Evolutionary conservation across 106 monocot species (phyloP).

Genomic region (Dioscorea alata): DNA sequence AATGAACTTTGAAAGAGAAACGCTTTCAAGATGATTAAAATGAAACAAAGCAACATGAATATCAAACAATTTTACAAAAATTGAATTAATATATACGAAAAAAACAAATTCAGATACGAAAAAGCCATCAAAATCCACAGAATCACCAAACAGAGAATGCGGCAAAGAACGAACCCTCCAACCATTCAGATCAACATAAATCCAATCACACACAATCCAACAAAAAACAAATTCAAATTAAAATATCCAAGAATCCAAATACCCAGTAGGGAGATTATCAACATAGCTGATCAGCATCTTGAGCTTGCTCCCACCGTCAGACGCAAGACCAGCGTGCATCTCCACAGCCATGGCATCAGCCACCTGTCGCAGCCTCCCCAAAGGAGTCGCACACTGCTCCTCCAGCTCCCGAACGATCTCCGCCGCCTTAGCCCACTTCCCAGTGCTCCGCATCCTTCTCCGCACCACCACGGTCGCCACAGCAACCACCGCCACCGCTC

Average conservation of each 20-base stretch:
- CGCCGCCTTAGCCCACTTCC: constrained; percentile 37
- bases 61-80: no score
- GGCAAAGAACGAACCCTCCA: no score
- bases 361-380: constrained; percentile 61
- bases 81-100: no score
- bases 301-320: constrained; percentile 82
- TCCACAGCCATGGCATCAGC: constrained; percentile 95
- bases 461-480: constrained; percentile 56
- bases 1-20: no score
- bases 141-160: no score
- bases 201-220: no score
- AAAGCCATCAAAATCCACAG: no score
- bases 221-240: no score
- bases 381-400: constrained; percentile 61
- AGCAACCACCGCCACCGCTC: constrained; percentile 57
- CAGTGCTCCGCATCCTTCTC: constrained; percentile 39
- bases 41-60: no score
- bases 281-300: constrained; percentile 99
- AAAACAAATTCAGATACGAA: no score
- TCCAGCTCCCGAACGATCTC: constrained; percentile 68
- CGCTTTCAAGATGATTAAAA: no score
- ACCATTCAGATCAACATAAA: no score
- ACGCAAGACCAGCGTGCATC: constrained; percentile 89
- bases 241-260: neutral
- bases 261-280: constrained; percentile 93